Evolutionary conservation across 441 rosid genomes (phyloP), one percentile per base, ranked within the genome.

Genomic region (Rhodomyrtus psidioides): DNA sequence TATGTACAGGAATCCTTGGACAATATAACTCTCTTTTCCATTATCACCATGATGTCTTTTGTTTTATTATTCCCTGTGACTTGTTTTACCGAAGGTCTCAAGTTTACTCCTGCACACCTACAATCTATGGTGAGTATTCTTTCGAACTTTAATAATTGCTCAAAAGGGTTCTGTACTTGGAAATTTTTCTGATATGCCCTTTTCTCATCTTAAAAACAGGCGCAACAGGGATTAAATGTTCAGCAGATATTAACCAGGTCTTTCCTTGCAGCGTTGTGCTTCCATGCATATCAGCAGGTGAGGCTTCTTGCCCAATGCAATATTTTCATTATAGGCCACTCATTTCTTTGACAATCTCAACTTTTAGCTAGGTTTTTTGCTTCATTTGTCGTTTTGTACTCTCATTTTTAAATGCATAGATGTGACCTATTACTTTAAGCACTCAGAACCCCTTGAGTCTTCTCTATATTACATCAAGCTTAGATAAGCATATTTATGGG

Each of bases 231-330:
- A 39, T 89, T 97, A 92, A 94, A 97, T 91, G 93, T 94, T 89
- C 92, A 94, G 90, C 88, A 94, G 85, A 88, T 95, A 56, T 92
- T 90, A 55, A 83, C 86, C 28, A 92, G 97, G 93, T 93, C 99
- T 84, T 92, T 98, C 62, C 53, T 96, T 12, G 99, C 98, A 55
- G 98, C 99, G 16, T 94, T 98, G 83, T 94, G 94, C 91, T 98
- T 95, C 96, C 99, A 98, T 89, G 99, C 99, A 39, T 98, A 98
- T 91, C 99, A 98, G 90, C 99, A 96, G 96, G 99, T 95, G 84
- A 91, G 89, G 56, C 76, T 23, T 83, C 81, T 75, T 60, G 4
- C n/a, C 8, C 79, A 39, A 10, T 10, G 49, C 49, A 70, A 10
- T 39, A 70, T 70, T 70, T 70, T 70, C 79, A 39, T 9, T 70